Evolutionary conservation across 805 yeast species (phyloP).

Genomic region (Danielozyma ontarioensis): DNA sequence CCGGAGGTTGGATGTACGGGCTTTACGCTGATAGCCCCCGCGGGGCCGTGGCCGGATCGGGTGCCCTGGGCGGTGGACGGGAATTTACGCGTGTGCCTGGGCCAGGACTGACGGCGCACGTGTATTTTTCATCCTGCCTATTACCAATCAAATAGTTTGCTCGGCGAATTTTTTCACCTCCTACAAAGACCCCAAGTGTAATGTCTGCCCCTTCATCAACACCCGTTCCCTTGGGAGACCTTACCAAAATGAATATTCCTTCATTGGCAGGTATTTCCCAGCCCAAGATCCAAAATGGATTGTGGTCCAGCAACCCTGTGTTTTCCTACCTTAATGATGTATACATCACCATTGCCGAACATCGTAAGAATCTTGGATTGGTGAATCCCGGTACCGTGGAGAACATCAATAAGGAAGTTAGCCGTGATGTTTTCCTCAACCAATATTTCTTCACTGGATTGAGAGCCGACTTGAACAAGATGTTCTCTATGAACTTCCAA

Average conservation of each 20-base stretch:
- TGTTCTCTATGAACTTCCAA: constrained; percentile 89
- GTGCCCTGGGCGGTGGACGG: too few species aligned
- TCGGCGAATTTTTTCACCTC: not conserved
- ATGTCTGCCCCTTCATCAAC: constrained; percentile 13
- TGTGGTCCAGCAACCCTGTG: constrained; percentile 82
- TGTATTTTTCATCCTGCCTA: not conserved
- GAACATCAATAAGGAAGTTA: constrained; percentile 87
- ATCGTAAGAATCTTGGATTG: constrained; percentile 77
- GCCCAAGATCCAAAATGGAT: constrained; percentile 48
- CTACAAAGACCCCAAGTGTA: too few species aligned
- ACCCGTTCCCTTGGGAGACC: constrained; percentile 53
- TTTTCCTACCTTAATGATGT: constrained; percentile 75
- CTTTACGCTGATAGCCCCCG: too few species aligned
- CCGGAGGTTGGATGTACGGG: too few species aligned
- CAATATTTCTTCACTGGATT: constrained; percentile 92
- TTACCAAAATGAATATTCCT: constrained; percentile 51
- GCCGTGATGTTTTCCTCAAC: constrained; percentile 85
- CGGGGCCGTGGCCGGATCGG: too few species aligned
- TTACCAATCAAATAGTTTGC: not conserved
- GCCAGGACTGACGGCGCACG: too few species aligned
- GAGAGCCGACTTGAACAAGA: constrained; percentile 93
- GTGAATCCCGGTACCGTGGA: constrained; percentile 93
- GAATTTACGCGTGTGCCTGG: too few species aligned
- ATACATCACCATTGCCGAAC: constrained; percentile 65
- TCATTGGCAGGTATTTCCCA: constrained; percentile 54